A percentile compares a stretch with the other conserved stretches of the same genome.
Evolutionary conservation across 768 basidiomycete genomes (phyloP).

Genomic region (Amanita inopinata): DNA sequence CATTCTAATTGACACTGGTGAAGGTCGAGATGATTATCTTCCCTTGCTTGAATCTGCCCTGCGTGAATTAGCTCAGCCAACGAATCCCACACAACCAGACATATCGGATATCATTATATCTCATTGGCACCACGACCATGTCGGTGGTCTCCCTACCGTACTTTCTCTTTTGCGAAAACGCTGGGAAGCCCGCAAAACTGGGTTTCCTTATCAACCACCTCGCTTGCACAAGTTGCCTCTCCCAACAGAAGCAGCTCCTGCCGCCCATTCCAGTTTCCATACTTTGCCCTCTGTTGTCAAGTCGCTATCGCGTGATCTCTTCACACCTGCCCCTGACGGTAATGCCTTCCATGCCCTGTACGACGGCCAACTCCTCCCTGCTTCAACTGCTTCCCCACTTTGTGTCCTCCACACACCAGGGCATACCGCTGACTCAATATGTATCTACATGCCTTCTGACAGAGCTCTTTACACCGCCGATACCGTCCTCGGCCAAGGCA

Average conservation of each 20-base stretch:
- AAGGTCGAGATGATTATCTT: conserved; percentile 61
- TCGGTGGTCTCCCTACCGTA: conserved; percentile 64
- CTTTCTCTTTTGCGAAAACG: conserved; percentile 52
- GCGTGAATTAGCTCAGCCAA: conserved; percentile 23
- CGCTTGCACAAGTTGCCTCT: conserved; percentile 67
- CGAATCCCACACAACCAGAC: conserved; percentile 35
- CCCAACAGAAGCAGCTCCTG: conserved; percentile 13
- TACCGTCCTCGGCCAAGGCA: conserved; percentile 84
- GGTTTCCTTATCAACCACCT: conserved; percentile 49
- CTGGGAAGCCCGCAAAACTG: conserved; percentile 45
- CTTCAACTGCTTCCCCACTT: conserved; percentile 36
- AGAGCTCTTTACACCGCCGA: conserved; percentile 82
- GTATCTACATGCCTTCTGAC: conserved; percentile 59
- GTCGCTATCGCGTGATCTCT: conserved; percentile 33
- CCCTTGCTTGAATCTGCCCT: conserved; percentile 57
- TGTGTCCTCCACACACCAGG: conserved; percentile 80
- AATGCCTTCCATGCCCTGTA: conserved; percentile 45
- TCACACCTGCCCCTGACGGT: conserved; percentile 33
- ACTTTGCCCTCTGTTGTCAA: conserved; percentile 30
- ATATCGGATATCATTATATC: conserved; percentile 88
- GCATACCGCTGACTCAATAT: conserved; percentile 83
- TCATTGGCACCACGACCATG: conserved; percentile 86
- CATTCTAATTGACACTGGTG: conserved; percentile 76
- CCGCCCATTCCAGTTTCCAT: conserved; percentile 19
- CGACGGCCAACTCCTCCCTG: conserved; percentile 34